phyloP scores from a whole-genome alignment of 805 yeast species.

The Scheffersomyces amazonensis region DNA sequence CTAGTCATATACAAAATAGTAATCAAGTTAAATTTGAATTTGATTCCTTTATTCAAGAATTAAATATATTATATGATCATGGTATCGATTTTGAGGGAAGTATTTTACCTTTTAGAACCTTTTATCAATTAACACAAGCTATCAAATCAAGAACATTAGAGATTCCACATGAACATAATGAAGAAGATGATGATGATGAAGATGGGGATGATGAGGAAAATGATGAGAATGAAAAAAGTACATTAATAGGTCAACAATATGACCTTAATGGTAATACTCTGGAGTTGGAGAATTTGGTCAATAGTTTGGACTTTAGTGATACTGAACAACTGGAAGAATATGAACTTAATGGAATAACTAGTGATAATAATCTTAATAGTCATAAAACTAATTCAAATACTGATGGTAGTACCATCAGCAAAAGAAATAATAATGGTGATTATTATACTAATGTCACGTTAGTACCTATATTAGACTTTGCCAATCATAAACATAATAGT shows the following conservation, averaged over 20 bases:
- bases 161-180: slow-evolving; percentile 45
- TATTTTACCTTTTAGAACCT: slow-evolving; percentile 15
- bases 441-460: slow-evolving; percentile 44
- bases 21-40: slow-evolving; percentile 8
- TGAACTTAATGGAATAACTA: neutral
- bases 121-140: slow-evolving; percentile 38
- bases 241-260: neutral
- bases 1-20: slow-evolving; percentile 3
- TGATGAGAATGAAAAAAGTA: too few species aligned
- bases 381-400: slow-evolving; percentile 42
- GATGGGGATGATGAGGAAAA: slow-evolving; percentile 15
- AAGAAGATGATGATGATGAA: slow-evolving; percentile 15
- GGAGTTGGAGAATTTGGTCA: neutral
- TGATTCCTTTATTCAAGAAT: slow-evolving; percentile 4
- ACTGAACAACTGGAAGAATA: neutral
- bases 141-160: slow-evolving; percentile 61
- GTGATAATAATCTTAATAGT: neutral
- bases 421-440: slow-evolving; percentile 64
- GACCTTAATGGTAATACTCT: neutral
- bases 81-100: slow-evolving; percentile 8
- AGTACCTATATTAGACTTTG: slow-evolving; percentile 68
- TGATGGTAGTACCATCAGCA: too few species aligned
- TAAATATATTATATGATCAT: slow-evolving; percentile 4
- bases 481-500: slow-evolving; percentile 47
- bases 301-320: neutral